phyloP scores from a whole-genome alignment of 352 stramenopile genomes.

The Achlya hypogyna region DNA sequence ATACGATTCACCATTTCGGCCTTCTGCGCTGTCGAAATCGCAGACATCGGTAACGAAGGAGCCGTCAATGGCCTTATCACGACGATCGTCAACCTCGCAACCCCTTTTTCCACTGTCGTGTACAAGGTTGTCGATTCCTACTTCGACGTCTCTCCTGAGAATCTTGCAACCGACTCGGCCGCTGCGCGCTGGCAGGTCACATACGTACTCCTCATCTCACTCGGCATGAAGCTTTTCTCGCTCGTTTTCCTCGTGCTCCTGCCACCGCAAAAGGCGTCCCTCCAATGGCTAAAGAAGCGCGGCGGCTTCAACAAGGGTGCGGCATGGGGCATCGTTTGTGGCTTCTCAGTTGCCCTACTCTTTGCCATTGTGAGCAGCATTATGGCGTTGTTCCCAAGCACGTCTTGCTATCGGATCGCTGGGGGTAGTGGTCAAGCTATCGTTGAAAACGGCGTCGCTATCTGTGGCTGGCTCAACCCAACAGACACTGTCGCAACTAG shows the following conservation, averaged over 20 bases:
- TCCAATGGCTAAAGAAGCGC: constrained; percentile 51
- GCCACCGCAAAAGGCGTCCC: constrained; percentile 54
- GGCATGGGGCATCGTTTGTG: constrained; percentile 30
- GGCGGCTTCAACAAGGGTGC: constrained; percentile 31
- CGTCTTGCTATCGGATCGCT: constrained; percentile 42
- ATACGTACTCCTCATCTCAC: constrained; percentile 43
- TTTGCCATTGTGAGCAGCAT: constrained; percentile 51
- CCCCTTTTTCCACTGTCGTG: constrained; percentile 35
- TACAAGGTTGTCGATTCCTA: constrained; percentile 32
- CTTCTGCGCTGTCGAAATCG: constrained; percentile 53
- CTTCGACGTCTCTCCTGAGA: constrained; percentile 37
- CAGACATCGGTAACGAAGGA: constrained; percentile 44
- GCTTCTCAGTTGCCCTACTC: constrained; percentile 32
- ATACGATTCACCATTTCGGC: constrained; percentile 47
- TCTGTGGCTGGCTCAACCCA: not conserved
- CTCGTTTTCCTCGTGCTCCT: constrained; percentile 43
- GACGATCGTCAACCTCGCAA: constrained; percentile 46
- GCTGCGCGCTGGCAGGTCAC: constrained; percentile 41
- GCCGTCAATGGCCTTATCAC: constrained; percentile 55
- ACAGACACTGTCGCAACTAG: not conserved
- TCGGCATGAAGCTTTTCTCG: constrained; percentile 38
- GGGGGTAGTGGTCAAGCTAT: constrained; percentile 25
- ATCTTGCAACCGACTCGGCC: constrained; percentile 42
- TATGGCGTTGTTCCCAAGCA: constrained; percentile 48
- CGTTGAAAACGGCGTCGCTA: not conserved